Percentiles rank a stretch among this genome's conserved stretches.
Conservation (phyloP, 2,329 filamentous ascomycete genomes). For the Colletotrichum sp. region DNA sequence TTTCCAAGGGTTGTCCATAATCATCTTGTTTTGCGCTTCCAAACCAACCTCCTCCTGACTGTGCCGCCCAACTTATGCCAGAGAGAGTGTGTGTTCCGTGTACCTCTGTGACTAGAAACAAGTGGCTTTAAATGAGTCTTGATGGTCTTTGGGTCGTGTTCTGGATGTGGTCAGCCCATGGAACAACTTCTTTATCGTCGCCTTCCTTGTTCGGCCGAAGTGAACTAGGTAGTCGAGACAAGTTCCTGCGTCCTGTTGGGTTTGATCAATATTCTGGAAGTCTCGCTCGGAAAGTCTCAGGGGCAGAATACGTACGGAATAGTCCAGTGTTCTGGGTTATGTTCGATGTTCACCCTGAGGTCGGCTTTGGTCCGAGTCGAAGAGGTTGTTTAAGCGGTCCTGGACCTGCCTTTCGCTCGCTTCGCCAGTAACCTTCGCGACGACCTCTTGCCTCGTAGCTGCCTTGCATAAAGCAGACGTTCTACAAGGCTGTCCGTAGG, state of each 20-base stretch:
- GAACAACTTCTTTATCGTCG: neutral
- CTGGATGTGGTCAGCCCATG: neutral
- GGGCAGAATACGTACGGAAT: neutral
- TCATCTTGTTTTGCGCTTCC: neutral
- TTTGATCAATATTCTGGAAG: neutral
- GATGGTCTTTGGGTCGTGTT: neutral
- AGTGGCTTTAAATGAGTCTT: neutral
- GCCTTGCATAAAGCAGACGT: neutral
- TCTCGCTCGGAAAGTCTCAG: neutral
- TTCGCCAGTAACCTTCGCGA: neutral
- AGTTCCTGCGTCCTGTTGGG: neutral
- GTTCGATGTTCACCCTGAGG: neutral
- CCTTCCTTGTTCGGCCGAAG: neutral
- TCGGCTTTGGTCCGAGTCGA: neutral
- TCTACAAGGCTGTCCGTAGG: neutral
- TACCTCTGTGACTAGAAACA: neutral
- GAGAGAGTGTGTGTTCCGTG: neutral
- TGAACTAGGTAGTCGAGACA: neutral
- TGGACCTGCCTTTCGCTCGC: neutral
- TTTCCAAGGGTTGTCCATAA: neutral
- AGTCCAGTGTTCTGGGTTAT: neutral
- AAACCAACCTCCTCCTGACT: neutral
- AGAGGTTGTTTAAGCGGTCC: neutral
- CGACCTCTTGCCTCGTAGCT: neutral
- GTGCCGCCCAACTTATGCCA: neutral